These are phyloP conservation scores for Galerina sulciceps DNA, from an alignment of 768 basidiomycete genomes.

Conservation along the genomic window DNA sequence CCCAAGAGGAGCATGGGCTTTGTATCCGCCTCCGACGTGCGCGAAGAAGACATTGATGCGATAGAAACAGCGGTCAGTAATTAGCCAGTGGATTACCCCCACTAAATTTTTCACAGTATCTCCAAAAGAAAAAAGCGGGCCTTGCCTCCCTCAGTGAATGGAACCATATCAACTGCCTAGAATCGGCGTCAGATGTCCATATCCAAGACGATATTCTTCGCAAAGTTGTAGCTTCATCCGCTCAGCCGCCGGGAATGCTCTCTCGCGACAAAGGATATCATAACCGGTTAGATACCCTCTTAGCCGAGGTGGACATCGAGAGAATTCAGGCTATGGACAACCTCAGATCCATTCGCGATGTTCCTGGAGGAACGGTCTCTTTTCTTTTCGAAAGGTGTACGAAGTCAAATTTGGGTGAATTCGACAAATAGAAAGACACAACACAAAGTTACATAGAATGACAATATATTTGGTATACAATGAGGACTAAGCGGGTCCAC, in stretches of 20 bases:
- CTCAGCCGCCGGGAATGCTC: background rate
- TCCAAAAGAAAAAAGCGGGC: conserved; percentile 68
- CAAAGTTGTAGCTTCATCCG: conserved; percentile 18
- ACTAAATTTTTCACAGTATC: conserved; percentile 45
- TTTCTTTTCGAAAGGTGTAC: conserved; percentile 71
- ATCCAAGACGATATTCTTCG: conserved; percentile 73
- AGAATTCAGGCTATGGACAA: conserved; percentile 44
- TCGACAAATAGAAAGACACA: conserved; percentile 5
- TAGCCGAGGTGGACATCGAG: conserved; percentile 45
- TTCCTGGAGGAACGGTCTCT: conserved; percentile 72
- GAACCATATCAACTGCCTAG: conserved; percentile 82
- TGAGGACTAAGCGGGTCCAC: background rate
- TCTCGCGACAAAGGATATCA: background rate
- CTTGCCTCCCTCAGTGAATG: conserved; percentile 80
- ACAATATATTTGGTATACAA: background rate
- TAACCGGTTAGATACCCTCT: conserved; percentile 10
- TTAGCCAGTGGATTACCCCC: background rate
- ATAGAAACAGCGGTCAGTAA: conserved; percentile 56
- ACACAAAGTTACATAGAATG: background rate
- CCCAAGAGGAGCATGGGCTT: conserved; percentile 52
- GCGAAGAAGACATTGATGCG: conserved; percentile 44
- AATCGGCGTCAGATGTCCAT: conserved; percentile 41
- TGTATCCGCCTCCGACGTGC: conserved; percentile 66
- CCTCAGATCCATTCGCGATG: conserved; percentile 35
- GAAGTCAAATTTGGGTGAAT: conserved; percentile 15